These are phyloP conservation scores for Pyrenophora graminea DNA, from an alignment of 2,329 filamentous ascomycete species.

Conservation along the genomic window DNA sequence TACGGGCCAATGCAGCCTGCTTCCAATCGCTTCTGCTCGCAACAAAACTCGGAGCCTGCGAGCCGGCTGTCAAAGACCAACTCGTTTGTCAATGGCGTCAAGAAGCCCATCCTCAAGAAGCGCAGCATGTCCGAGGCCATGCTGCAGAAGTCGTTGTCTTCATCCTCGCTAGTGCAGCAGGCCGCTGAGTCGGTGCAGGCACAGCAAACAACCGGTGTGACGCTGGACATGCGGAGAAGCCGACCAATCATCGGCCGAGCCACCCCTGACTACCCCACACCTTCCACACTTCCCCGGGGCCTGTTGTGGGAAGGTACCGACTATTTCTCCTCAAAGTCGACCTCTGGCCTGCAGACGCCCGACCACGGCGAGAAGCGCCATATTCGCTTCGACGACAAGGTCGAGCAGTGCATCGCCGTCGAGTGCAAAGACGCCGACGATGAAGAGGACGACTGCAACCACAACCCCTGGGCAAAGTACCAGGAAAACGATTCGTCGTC, in stretches of 20 bases:
- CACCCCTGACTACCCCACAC: constrained; percentile 70
- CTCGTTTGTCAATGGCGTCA: constrained; percentile 67
- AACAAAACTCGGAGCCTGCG: constrained; percentile 55
- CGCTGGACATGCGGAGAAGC: constrained; percentile 53
- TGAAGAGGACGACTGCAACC: constrained; percentile 56
- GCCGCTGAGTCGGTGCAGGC: constrained; percentile 85
- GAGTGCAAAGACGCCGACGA: constrained; percentile 81
- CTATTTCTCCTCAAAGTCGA: constrained; percentile 67
- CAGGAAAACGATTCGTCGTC: constrained; percentile 61
- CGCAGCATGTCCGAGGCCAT: constrained; percentile 95
- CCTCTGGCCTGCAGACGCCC: constrained; percentile 72
- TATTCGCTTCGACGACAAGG: constrained; percentile 95
- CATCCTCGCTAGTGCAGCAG: constrained; percentile 86
- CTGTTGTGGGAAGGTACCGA: constrained; percentile 67
- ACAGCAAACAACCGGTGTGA: constrained; percentile 67
- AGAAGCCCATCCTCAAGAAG: constrained; percentile 96
- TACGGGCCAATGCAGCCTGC: constrained; percentile 89
- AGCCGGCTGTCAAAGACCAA: constrained; percentile 63
- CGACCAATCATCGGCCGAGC: constrained; percentile 63
- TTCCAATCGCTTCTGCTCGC: constrained; percentile 57
- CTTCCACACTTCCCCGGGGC: constrained; percentile 65
- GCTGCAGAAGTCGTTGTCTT: constrained; percentile 84
- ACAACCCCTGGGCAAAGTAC: constrained; percentile 45
- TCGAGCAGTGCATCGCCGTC: constrained; percentile 93
- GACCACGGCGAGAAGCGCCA: constrained; percentile 70